Conservation (phyloP, 2,329 filamentous ascomycete species). For the Colletotrichum graminicola region DNA sequence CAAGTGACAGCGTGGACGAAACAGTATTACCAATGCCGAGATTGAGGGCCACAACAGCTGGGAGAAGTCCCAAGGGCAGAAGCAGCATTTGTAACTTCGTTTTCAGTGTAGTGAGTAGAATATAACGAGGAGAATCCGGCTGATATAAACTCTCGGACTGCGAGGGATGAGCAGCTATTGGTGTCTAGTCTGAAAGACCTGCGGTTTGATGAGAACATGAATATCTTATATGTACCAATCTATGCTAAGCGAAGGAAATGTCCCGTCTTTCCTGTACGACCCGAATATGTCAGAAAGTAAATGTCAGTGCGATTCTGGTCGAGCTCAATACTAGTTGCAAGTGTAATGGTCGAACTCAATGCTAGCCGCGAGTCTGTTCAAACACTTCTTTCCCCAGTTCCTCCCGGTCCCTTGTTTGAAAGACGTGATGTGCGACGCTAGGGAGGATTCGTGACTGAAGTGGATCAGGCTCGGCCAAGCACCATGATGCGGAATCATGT, state of each 20-base stretch:
- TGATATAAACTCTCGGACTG: neutral
- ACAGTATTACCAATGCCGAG: neutral
- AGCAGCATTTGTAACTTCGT: neutral
- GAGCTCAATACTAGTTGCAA: neutral
- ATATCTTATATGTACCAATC: neutral
- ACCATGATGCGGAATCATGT: neutral
- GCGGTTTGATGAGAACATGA: too few species aligned
- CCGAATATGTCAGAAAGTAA: neutral
- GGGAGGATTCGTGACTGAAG: neutral
- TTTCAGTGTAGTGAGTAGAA: neutral
- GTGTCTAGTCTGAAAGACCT: rapidly evolving
- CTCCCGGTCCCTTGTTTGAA: neutral
- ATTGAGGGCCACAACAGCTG: neutral
- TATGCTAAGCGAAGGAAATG: neutral
- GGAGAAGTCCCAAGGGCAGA: neutral
- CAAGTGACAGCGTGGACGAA: neutral
- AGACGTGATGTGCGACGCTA: conserved; percentile 4
- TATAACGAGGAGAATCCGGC: neutral
- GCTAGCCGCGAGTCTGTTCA: neutral
- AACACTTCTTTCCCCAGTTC: neutral
- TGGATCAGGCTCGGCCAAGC: neutral
- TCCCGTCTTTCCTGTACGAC: neutral
- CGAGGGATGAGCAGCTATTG: neutral
- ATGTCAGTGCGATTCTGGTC: neutral
- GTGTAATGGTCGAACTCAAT: neutral